Base-by-base conservation (phyloP, 2,329 filamentous ascomycete species). In the Aspergillus ustus region DNA sequence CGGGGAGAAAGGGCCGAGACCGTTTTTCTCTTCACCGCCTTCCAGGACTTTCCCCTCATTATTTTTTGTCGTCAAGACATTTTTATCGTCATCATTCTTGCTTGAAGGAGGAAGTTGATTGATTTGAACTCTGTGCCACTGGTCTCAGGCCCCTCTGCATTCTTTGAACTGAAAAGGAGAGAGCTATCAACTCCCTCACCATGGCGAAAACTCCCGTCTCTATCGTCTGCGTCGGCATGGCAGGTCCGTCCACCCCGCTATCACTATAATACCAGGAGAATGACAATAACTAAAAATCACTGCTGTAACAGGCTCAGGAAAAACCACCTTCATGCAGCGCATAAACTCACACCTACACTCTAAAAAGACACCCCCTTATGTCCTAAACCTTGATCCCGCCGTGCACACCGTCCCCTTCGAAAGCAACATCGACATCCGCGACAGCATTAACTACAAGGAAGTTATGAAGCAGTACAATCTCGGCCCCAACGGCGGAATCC, bases 391-490 rank as follows among this genome's bases (percentile, higher is more conserved):
- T 65, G 95, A 99, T 75, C 95, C 95, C 1, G 95, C 96, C 45
- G 95, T 99, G 8, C 86, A 93, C 72, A 92, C 90, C 68, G 91
- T 97, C 7, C 95, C 96, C 3, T 99, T 97, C 74, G 94, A 97
- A 69, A 89, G 91, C 77, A 99, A 99, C 79, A 98, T 99, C 80
- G 95, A 99, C 79, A 99, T 99, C 70, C 92, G 96, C 72, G 95
- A 99, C 80, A 95, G 91, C 28, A 94, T 99, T 77, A 97, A 99
- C 85, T 99, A 99, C 83, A 95, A 97, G 77, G 94, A 99, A 79
- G 95, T 99, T 66, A 99, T 99, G 96, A 96, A 94, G 80, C 93
- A 98, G 80, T 98, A 97, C 79, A 97, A 97, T 74, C 86, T 99
- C 0, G 95, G 95, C 0, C 95, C 95, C 8, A 99, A 99, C 81